phyloP scores from a whole-genome alignment of 192 early-diverging fungal genomes.

The Backusella parvicylindrica region DNA sequence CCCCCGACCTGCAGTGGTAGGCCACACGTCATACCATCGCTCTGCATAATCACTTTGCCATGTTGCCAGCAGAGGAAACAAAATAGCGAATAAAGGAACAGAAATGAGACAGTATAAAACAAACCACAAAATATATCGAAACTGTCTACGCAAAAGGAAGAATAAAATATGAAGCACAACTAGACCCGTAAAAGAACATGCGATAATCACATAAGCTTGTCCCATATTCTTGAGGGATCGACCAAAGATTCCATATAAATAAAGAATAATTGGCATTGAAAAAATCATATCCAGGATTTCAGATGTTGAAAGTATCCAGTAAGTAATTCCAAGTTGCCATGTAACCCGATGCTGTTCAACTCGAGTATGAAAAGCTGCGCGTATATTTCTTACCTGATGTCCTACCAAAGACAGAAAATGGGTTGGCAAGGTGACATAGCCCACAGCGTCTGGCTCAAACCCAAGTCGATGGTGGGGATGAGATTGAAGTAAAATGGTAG shows the following conservation, averaged over 20 bases:
- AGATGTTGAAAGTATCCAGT: slow-evolving; percentile 22
- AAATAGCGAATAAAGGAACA: slow-evolving; percentile 22
- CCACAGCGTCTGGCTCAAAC: slow-evolving; percentile 33
- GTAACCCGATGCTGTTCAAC: slow-evolving; percentile 19
- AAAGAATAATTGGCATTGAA: slow-evolving; percentile 19
- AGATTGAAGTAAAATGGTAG: slow-evolving; percentile 25
- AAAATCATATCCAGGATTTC: slow-evolving; percentile 23
- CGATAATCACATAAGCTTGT: slow-evolving; percentile 19
- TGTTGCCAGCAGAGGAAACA: slow-evolving; percentile 26
- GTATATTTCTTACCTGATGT: slow-evolving; percentile 15
- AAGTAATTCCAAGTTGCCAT: slow-evolving; percentile 17
- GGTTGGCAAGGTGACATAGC: slow-evolving; percentile 24
- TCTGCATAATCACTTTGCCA: slow-evolving; percentile 22
- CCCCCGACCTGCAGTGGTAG: background rate
- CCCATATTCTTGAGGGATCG: slow-evolving; percentile 12
- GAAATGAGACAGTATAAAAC: slow-evolving; percentile 25
- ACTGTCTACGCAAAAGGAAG: slow-evolving; percentile 19
- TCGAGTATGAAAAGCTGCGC: slow-evolving; percentile 24
- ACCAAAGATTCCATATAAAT: slow-evolving; percentile 21
- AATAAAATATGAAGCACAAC: slow-evolving; percentile 30
- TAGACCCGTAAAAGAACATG: slow-evolving; percentile 16
- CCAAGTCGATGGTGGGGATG: slow-evolving; percentile 27
- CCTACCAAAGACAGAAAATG: slow-evolving; percentile 19
- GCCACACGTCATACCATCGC: slow-evolving; percentile 32
- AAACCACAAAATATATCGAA: slow-evolving; percentile 33